These are phyloP conservation scores for Aspergillus tubingensis DNA, from an alignment of 2,329 filamentous ascomycete species.

Conservation along the genomic window DNA sequence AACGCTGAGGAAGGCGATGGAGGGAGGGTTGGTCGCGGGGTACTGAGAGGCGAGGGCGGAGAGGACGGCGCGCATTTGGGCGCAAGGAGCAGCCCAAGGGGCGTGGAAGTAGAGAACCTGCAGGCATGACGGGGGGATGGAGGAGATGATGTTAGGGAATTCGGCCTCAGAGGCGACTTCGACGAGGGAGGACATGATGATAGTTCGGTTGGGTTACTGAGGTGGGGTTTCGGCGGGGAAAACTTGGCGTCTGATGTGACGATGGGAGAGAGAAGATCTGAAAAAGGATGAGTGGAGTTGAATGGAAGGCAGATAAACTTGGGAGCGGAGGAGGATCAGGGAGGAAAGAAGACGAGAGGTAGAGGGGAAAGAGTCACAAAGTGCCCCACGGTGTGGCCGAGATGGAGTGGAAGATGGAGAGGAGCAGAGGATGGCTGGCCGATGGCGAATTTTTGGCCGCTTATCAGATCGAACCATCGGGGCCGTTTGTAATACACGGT, in stretches of 20 bases:
- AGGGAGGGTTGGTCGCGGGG: constrained; percentile 64
- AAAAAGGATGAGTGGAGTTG: neutral
- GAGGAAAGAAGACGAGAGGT: neutral
- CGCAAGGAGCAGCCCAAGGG: constrained; percentile 93
- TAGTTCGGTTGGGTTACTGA: constrained; percentile 2
- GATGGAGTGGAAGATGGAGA: constrained; percentile 11
- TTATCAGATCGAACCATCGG: constrained; percentile 35
- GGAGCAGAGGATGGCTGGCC: constrained; percentile 15
- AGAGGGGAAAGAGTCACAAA: constrained; percentile 9
- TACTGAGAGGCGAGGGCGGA: constrained; percentile 84
- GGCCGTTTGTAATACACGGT: constrained; percentile 13
- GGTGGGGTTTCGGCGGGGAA: constrained; percentile 1
- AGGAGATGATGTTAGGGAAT: constrained; percentile 69
- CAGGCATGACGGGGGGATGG: constrained; percentile 69
- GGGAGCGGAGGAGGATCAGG: neutral
- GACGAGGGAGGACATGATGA: constrained; percentile 70
- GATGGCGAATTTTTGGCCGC: constrained; percentile 28
- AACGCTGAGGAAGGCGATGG: constrained; percentile 81
- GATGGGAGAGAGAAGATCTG: neutral
- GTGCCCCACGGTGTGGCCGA: neutral
- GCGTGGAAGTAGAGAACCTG: constrained; percentile 93
- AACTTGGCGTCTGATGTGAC: neutral
- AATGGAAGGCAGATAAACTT: neutral
- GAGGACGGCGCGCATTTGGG: constrained; percentile 88
- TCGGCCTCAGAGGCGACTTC: constrained; percentile 73